Evolutionary conservation across 1,139 yeast species (phyloP), one percentile per base, ranked within the genome.

Genomic region (Entelexis sorbosivorans): DNA sequence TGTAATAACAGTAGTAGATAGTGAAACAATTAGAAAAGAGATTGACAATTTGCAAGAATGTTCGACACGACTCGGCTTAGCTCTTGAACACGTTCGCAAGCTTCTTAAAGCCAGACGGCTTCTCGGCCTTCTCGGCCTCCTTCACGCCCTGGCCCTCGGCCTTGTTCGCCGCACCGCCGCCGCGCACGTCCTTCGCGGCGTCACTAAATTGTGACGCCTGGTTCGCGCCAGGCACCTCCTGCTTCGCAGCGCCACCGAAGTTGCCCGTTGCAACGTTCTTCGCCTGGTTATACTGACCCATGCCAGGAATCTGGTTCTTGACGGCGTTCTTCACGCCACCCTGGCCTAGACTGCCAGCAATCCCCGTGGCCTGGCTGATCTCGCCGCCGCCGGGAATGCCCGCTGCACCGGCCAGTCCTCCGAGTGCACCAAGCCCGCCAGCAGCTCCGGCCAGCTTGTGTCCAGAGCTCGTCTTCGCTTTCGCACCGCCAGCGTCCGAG

Each of bases 71-170:
- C n/a, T n/a, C n/a, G n/a, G 26, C 28, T 22, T 22, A 42, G 45
- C 45, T 42, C 44, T 53, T 52, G 51, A 53, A 53, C 8, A 48
- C 52, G 24, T 43, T 52, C 5, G 56, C 52, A 3, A 53, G 44
- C 50, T 52, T 52, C 52, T 46, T 44, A 35, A 45, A 38, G 6
- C 48, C 49, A 16, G 50, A 38, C 19, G 38, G 43, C 20, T 42
- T 19, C 48, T 52, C 51, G 17, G 33, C 26, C 33, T 42, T 42
- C 33, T 47, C 44, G 14, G 48, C 47, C n/a, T 50, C 32, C 31
- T 43, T 35, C 14, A 16, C 43, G 10, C 17, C 48, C 34, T 40
- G 26, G 16, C 20, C 14, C 44, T 31, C 46, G 14, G 44, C 47
- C 26, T 49, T 42, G 31, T 39, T 17, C 13, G 16, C 47, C 2